Conservation (phyloP, 176 grass and related monocot species). For the Cenchrus americanus region DNA sequence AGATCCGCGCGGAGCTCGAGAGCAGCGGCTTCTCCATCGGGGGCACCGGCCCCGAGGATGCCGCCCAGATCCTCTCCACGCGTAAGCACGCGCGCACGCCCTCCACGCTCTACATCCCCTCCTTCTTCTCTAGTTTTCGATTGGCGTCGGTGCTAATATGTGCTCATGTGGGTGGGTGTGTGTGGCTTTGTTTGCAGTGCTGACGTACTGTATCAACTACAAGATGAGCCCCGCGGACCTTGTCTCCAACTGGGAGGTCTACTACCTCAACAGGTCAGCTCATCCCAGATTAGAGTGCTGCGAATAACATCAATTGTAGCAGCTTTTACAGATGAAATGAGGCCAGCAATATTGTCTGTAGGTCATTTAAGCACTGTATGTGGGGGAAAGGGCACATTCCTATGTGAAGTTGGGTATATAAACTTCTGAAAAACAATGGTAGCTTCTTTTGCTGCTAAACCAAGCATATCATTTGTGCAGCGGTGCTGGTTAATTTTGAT, state of each 20-base stretch:
- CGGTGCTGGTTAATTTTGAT: background rate
- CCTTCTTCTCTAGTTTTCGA: background rate
- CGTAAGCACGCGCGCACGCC: slow-evolving; percentile 44
- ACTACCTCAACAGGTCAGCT: slow-evolving; percentile 86
- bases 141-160: slow-evolving; percentile 3
- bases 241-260: slow-evolving; percentile 89
- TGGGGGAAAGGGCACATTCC: background rate
- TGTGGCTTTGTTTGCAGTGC: slow-evolving; percentile 50
- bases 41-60: slow-evolving; percentile 53
- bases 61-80: slow-evolving; percentile 71
- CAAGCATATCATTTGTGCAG: background rate
- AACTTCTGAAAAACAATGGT: background rate
- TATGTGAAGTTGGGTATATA: background rate
- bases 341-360: background rate
- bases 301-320: background rate
- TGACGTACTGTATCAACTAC: slow-evolving; percentile 96
- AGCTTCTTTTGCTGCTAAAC: background rate
- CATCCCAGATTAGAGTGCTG: background rate
- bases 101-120: background rate
- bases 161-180: background rate
- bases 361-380: background rate
- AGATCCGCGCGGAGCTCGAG: slow-evolving; percentile 84
- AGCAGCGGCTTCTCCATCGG: slow-evolving; percentile 74
- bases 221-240: slow-evolving; percentile 81
- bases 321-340: slow-evolving; percentile 25